Conservation (phyloP, 202 grass and related monocot genomes). For the Panicum virgatum region DNA sequence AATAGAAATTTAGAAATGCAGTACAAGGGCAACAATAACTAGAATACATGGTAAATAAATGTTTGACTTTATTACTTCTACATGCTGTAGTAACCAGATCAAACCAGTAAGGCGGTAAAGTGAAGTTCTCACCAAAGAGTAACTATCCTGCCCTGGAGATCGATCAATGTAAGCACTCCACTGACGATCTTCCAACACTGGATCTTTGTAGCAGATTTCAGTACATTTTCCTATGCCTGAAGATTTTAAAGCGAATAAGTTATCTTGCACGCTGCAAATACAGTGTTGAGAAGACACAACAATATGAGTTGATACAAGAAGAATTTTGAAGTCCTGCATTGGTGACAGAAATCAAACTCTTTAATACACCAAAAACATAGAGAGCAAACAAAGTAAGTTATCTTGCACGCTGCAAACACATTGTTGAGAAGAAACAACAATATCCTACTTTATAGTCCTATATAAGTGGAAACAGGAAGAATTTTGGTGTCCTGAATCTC, state of each 20-base stretch:
- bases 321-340: neutral
- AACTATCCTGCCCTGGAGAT: slow-evolving; percentile 86
- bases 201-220: slow-evolving; percentile 95
- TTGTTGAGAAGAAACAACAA: neutral
- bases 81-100: neutral
- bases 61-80: neutral
- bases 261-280: neutral
- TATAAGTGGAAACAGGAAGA: neutral
- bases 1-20: neutral
- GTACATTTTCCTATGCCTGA: slow-evolving; percentile 83
- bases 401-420: neutral
- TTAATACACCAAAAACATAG: neutral
- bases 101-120: neutral
- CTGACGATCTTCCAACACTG: slow-evolving; percentile 76
- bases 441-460: neutral
- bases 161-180: slow-evolving; percentile 93
- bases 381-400: neutral
- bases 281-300: neutral
- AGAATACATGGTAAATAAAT: neutral
- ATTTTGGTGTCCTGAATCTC: neutral
- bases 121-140: slow-evolving; percentile 66
- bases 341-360: neutral
- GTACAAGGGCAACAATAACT: neutral
- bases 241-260: neutral
- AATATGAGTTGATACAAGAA: neutral